These are phyloP conservation scores for Hypomontagnella monticulosa DNA, from an alignment of 495 filamentous ascomycete genomes.

Conservation along the genomic window DNA sequence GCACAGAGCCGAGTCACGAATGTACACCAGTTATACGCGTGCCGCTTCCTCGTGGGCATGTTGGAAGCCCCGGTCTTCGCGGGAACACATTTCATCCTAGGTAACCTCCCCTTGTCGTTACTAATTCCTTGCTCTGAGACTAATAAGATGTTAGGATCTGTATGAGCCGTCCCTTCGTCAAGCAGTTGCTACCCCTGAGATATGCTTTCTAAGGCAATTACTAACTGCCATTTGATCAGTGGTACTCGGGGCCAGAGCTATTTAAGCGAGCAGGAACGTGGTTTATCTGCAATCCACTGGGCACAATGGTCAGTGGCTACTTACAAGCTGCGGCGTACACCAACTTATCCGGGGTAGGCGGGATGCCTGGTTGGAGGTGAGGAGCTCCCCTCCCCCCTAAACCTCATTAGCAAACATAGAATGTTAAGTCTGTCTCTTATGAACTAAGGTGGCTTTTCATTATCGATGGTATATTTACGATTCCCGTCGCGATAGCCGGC, in stretches of 20 bases:
- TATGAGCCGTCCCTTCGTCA: no score
- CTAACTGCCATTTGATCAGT: background rate
- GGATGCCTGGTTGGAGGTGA: constrained; percentile 56
- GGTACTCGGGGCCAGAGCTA: constrained; percentile 43
- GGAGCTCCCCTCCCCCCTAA: background rate
- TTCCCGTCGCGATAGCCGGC: constrained; percentile 57
- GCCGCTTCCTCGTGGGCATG: constrained; percentile 59
- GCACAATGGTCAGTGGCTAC: constrained; percentile 50
- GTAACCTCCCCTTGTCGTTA: background rate
- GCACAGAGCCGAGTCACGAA: constrained; percentile 47
- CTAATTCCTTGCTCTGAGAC: background rate
- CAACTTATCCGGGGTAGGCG: constrained; percentile 54
- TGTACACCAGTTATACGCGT: constrained; percentile 45
- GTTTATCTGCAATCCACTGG: constrained; percentile 48
- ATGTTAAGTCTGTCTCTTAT: background rate
- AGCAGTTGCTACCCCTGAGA: no score
- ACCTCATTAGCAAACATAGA: background rate
- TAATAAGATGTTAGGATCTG: constrained; percentile 44
- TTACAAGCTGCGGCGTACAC: constrained; percentile 60
- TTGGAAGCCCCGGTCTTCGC: constrained; percentile 60
- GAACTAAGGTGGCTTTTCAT: constrained; percentile 57
- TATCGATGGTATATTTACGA: constrained; percentile 61
- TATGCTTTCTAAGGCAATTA: no score
- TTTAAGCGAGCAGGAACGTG: constrained; percentile 51
- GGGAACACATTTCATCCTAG: constrained; percentile 40